Evolutionary conservation across 23 red algal species (phyloP).

Genomic region (Gracilaria domingensis): DNA sequence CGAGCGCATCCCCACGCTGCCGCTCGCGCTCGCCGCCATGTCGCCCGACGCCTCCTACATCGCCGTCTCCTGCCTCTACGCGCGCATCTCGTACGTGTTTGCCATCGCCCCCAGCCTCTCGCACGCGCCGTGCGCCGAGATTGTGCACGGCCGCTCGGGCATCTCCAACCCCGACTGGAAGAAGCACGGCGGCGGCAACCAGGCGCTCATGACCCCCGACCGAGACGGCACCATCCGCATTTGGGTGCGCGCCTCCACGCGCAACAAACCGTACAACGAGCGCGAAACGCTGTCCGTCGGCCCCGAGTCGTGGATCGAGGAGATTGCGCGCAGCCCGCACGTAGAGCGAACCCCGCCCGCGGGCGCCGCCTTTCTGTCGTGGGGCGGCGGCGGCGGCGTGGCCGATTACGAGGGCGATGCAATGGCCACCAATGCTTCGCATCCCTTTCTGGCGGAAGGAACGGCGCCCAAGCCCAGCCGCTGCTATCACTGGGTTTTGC

Average conservation of each 20-base stretch:
- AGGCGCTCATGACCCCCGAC: conserved; percentile 86
- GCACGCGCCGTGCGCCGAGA: conserved; percentile 32
- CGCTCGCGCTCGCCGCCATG: conserved; percentile 38
- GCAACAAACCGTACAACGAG: neutral
- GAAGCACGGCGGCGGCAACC: conserved; percentile 74
- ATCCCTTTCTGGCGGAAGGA: conserved; percentile 33
- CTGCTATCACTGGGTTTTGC: conserved; percentile 69
- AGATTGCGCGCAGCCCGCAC: conserved; percentile 82
- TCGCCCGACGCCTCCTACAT: conserved; percentile 41
- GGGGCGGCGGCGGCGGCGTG: conserved; percentile 85
- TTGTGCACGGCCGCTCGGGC: conserved; percentile 74
- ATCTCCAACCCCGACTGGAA: conserved; percentile 84
- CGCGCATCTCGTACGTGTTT: conserved; percentile 43
- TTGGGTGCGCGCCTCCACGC: conserved; percentile 60
- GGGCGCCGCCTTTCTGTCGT: conserved; percentile 70
- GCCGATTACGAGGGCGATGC: conserved; percentile 86
- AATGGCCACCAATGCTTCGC: conserved; percentile 59
- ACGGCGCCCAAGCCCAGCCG: conserved; percentile 68
- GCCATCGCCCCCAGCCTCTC: conserved; percentile 12
- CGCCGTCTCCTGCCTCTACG: conserved; percentile 32
- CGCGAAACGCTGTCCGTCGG: conserved; percentile 1
- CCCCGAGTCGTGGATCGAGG: conserved; percentile 74
- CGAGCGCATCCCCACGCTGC: conserved; percentile 1
- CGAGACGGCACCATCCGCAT: conserved; percentile 81
- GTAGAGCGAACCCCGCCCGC: conserved; percentile 66